Evolutionary conservation across 495 filamentous ascomycete genomes (phyloP).

Genomic region (Cairneyella variabilis): DNA sequence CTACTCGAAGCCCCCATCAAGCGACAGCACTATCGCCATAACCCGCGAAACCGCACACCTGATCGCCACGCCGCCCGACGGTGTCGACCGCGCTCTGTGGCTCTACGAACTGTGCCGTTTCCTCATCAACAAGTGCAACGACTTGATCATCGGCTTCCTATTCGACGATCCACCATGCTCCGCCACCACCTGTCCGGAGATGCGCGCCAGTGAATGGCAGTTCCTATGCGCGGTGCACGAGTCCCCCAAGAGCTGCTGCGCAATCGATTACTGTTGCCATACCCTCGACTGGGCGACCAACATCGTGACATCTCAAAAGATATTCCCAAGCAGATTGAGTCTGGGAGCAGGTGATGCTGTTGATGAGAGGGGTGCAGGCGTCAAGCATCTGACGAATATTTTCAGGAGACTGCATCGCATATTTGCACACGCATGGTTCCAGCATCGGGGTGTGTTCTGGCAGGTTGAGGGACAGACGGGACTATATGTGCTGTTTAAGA

Average conservation of each 20-base stretch:
- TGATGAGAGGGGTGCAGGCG: conserved; percentile 59
- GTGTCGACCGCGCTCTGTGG: conserved; percentile 83
- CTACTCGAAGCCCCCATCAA: conserved; percentile 63
- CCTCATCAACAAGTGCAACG: conserved; percentile 88
- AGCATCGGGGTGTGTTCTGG: conserved; percentile 94
- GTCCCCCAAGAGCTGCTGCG: conserved; percentile 89
- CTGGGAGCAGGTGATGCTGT: conserved; percentile 48
- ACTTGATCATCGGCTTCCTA: conserved; percentile 85
- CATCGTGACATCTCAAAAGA: conserved; percentile 81
- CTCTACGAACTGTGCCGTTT: conserved; percentile 97
- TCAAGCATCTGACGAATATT: conserved; percentile 87
- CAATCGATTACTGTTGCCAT: conserved; percentile 98
- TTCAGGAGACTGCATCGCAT: conserved; percentile 92
- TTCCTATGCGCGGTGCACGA: conserved; percentile 98
- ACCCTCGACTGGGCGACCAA: conserved; percentile 96
- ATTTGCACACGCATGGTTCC: conserved; percentile 98
- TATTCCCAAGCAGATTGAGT: conserved; percentile 85
- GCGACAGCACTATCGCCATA: conserved; percentile 58
- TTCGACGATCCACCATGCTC: conserved; percentile 86
- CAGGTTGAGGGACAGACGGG: conserved; percentile 84
- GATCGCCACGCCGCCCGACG: conserved; percentile 74
- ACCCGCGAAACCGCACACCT: conserved; percentile 65
- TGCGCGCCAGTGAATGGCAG: conserved; percentile 98
- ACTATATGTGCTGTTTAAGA: conserved; percentile 94
- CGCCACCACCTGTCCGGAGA: conserved; percentile 84